Percentiles rank a stretch among this genome's conserved stretches.
Conservation (phyloP, 2,329 filamentous ascomycete genomes). For the Scleromitrula shiraiana region DNA sequence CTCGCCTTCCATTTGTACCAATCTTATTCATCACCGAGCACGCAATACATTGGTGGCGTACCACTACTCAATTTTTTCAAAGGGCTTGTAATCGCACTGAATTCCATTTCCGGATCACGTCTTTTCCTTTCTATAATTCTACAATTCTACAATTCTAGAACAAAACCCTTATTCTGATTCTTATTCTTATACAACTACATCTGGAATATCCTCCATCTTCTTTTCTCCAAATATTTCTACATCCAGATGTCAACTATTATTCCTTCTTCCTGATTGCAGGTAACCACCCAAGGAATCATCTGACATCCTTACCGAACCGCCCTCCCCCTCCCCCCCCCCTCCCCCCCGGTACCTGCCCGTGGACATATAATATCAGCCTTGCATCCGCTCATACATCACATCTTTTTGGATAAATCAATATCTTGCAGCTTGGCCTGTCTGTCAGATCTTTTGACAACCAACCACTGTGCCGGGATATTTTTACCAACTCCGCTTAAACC, state of each 20-base stretch:
- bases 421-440: slow-evolving; percentile 7
- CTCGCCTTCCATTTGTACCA: slow-evolving; percentile 1
- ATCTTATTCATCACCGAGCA: slow-evolving; percentile 10
- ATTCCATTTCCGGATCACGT: slow-evolving; percentile 5
- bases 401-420: slow-evolving; percentile 4
- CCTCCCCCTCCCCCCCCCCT: neutral
- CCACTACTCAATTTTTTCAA: neutral
- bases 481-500: neutral
- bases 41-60: slow-evolving; percentile 10
- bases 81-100: neutral
- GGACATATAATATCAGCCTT: slow-evolving; percentile 3
- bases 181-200: neutral
- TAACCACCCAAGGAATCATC: slow-evolving; percentile 1
- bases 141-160: slow-evolving; percentile 4
- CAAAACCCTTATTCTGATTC: neutral
- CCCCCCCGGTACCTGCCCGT: neutral
- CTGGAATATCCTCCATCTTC: neutral
- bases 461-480: neutral
- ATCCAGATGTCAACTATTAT: slow-evolving; percentile 2
- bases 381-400: slow-evolving; percentile 4
- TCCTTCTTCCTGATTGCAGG: neutral
- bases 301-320: neutral
- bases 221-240: neutral
- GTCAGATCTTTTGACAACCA: neutral
- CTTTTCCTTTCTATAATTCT: slow-evolving; percentile 2